phyloP scores from a whole-genome alignment of 2,329 filamentous ascomycete species.

The Arthroderma sp. region DNA sequence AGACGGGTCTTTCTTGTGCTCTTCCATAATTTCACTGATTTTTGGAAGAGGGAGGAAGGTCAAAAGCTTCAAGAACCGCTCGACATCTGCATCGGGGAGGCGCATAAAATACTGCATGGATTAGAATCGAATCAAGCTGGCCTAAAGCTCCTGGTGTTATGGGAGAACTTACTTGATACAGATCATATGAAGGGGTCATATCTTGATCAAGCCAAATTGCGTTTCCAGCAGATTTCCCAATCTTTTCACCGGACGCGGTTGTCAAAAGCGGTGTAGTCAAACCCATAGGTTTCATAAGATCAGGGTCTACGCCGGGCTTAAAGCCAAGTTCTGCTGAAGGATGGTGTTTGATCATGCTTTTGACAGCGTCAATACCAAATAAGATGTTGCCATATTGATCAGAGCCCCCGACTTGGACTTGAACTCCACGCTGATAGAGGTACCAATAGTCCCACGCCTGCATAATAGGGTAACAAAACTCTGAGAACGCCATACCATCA shows the following conservation, averaged over 20 bases:
- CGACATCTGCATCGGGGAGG: conserved; percentile 67
- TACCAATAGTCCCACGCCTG: conserved; percentile 97
- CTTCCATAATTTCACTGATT: conserved; percentile 55
- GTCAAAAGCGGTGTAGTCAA: conserved; percentile 86
- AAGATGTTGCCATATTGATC: conserved; percentile 97
- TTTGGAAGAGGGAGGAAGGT: conserved; percentile 65
- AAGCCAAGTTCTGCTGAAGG: conserved; percentile 4
- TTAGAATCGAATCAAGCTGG: background rate
- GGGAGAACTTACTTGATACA: conserved; percentile 51
- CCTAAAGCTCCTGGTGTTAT: background rate
- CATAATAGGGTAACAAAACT: conserved; percentile 85
- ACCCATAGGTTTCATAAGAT: conserved; percentile 50
- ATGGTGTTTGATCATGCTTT: conserved; percentile 47
- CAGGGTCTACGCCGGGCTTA: conserved; percentile 11
- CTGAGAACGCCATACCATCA: conserved; percentile 85
- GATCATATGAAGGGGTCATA: conserved; percentile 68
- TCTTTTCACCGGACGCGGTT: conserved; percentile 72
- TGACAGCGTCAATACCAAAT: conserved; percentile 74
- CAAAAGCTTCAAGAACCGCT: conserved; percentile 71
- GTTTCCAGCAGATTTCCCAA: conserved; percentile 90
- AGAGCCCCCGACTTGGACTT: conserved; percentile 85
- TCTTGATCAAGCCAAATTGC: conserved; percentile 81
- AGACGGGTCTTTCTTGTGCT: conserved; percentile 54
- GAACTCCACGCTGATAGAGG: conserved; percentile 57
- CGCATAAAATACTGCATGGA: conserved; percentile 62